Percentiles rank a stretch among this genome's conserved stretches.
Evolutionary conservation across 1,139 yeast genomes (phyloP).

Genomic region (Suhomyces maxii): DNA sequence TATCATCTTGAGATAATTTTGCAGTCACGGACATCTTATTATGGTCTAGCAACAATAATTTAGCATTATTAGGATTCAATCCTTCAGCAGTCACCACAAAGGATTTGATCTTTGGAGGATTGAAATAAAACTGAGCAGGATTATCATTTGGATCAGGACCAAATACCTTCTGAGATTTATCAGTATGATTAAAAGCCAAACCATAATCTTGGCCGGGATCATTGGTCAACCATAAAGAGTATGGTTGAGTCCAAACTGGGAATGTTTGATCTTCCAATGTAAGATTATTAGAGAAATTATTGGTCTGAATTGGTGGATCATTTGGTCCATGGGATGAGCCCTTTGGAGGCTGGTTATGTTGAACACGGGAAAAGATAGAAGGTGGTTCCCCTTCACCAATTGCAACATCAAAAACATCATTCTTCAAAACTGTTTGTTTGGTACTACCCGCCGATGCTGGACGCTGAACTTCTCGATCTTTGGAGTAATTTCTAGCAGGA

Average conservation of each 20-base stretch:
- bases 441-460: background rate
- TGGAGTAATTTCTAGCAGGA: conserved; percentile 1
- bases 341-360: conserved; percentile 32
- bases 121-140: conserved; percentile 46
- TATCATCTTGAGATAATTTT: conserved; percentile 18
- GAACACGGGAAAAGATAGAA: conserved; percentile 19
- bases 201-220: conserved; percentile 43
- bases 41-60: conserved; percentile 28
- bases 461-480: background rate
- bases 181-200: conserved; percentile 47
- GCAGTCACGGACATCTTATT: conserved; percentile 39
- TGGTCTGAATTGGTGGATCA: conserved; percentile 43
- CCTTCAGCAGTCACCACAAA: conserved; percentile 39
- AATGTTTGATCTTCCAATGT: conserved; percentile 46
- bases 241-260: conserved; percentile 51
- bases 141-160: conserved; percentile 43
- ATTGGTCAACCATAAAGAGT: conserved; percentile 45
- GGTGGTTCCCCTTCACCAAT: conserved; percentile 32
- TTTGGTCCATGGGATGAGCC: conserved; percentile 26
- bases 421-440: background rate
- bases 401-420: conserved; percentile 23
- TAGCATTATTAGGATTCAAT: conserved; percentile 21
- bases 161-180: conserved; percentile 40
- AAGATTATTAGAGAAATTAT: conserved; percentile 46
- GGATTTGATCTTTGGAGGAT: conserved; percentile 48